phyloP scores from a whole-genome alignment of 129 eudicot species.

The Flaveria ramosissima region DNA sequence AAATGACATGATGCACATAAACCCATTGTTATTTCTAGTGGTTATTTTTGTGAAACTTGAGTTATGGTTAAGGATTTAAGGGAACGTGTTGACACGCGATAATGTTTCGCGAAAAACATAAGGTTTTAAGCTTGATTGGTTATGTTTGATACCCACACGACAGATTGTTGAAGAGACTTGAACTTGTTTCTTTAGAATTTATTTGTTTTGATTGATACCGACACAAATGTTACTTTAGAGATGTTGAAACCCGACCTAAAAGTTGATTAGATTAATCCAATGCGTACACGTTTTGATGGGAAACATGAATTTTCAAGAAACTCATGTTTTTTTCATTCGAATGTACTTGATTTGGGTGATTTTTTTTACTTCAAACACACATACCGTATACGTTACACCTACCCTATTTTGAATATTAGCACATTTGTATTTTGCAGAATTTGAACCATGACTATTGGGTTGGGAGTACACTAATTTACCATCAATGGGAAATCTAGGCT shows the following conservation, averaged over 20 bases:
- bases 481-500: neutral
- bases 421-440: no score
- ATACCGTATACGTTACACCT: no score
- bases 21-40: constrained; percentile 7
- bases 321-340: neutral
- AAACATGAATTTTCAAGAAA: constrained; percentile 4
- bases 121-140: neutral
- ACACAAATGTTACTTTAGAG: constrained; percentile 13
- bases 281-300: neutral
- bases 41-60: neutral
- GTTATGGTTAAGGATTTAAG: neutral
- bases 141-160: constrained; percentile 13
- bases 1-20: constrained; percentile 25
- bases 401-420: no score
- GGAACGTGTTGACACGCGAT: no score
- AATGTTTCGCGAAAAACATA: neutral
- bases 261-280: neutral
- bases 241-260: constrained; percentile 17
- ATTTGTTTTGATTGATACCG: constrained; percentile 30
- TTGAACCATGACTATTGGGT: no score
- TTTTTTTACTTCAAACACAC: neutral
- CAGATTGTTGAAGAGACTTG: constrained; percentile 3
- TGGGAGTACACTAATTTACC: no score
- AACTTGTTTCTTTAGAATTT: constrained; percentile 8
- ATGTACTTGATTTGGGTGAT: neutral